Base-by-base conservation (phyloP, 2,329 filamentous ascomycete species). In the Leptosphaerulina australis region DNA sequence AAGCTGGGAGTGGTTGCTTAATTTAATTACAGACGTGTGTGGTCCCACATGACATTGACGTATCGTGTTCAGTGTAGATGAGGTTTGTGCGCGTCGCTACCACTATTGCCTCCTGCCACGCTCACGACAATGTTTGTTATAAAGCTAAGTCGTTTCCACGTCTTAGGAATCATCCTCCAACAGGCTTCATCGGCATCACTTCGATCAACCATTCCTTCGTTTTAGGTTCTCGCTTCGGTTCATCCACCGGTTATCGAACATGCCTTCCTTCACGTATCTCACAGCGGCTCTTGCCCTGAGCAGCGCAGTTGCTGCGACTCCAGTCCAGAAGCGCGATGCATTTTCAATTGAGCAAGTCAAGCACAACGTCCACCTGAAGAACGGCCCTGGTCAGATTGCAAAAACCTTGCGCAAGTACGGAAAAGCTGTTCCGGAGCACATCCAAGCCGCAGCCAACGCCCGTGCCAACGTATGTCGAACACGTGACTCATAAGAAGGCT, bases 361-460 rank as follows among this genome's bases (percentile, higher is more conserved):
- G 44, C 62, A 60, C 39, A 58, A 55, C 40, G 56, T 56, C 12
- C 64, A 61, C 53, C 44, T 66, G 57, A 75, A 73, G 63, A 74
- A 68, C 53, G 75, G 75, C 24, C 68, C 76, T 1, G 53, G 58
- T 6, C 62, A 68, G 25, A 66, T 74, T 43, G 63, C 70, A 45
- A 76, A 75, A 67, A 70, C 72, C 1, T 72, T 76, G 49, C 58
- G 67, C 52, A 78, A 77, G 65, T 68, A 62, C 49, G 60, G 64
- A 51, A 66, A 69, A 50, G 28, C 44, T 28, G 64, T 73, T 8
- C 64, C 71, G 25, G 47, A 55, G 29, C 47, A 60, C 44, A 49
- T 72, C 9, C 49, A 64, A 39, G 53, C 56, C 37, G 71, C 69
- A 24, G 74, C 70, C 4, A 64, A 64, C 9, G 64, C 69, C 36